Evolutionary conservation across 164 flowering plant genomes (phyloP).

Genomic region (Magnolia changhungtana): DNA sequence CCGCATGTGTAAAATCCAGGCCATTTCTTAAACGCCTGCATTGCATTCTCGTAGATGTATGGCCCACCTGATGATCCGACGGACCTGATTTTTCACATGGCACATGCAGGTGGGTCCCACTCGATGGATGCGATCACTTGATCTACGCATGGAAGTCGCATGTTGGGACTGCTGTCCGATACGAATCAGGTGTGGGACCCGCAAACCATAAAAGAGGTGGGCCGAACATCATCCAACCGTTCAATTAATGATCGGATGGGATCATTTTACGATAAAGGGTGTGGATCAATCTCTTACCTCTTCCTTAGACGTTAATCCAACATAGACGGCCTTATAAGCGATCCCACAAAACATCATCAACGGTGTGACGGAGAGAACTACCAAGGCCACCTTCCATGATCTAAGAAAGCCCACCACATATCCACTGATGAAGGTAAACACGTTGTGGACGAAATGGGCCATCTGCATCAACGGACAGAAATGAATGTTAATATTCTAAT

Average conservation of each 20-base stretch:
- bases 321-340: constrained; percentile 73
- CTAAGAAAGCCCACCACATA: constrained; percentile 57
- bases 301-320: constrained; percentile 69
- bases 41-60: too few species aligned
- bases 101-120: too few species aligned
- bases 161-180: too few species aligned
- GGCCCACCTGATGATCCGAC: too few species aligned
- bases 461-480: constrained; percentile 37
- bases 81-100: too few species aligned
- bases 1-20: too few species aligned
- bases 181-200: too few species aligned
- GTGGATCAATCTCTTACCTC: constrained; percentile 34
- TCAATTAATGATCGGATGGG: not conserved
- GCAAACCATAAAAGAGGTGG: not conserved
- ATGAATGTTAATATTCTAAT: not conserved
- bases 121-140: too few species aligned
- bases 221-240: not conserved
- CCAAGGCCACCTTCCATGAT: constrained; percentile 70
- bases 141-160: too few species aligned
- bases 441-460: constrained; percentile 68
- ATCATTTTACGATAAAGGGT: not conserved
- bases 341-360: constrained; percentile 71
- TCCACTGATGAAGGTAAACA: constrained; percentile 67
- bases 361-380: constrained; percentile 65
- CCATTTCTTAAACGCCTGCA: too few species aligned